Percentiles rank a stretch among this genome's conserved stretches.
Evolutionary conservation across 2,329 filamentous ascomycete species (phyloP).

Genomic region (Penicillium sp.): DNA sequence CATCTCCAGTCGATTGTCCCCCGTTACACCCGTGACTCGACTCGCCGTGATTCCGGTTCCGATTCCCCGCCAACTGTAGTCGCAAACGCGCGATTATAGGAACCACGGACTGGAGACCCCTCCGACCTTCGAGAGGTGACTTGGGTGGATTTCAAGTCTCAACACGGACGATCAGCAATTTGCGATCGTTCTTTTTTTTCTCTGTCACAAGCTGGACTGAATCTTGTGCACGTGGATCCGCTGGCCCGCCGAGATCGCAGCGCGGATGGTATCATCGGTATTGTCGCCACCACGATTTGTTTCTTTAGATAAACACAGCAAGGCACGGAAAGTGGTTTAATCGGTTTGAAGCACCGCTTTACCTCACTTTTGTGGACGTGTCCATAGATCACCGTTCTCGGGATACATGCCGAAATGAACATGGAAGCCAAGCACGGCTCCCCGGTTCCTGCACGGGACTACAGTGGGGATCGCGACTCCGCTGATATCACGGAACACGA

Average conservation of each 20-base stretch:
- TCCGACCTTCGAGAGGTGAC: not conserved
- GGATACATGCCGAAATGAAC: constrained; percentile 36
- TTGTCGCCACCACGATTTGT: constrained; percentile 16
- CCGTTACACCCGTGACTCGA: constrained; percentile 25
- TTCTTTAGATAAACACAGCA: constrained; percentile 15
- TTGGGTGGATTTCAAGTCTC: constrained; percentile 1
- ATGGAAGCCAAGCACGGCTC: constrained; percentile 38
- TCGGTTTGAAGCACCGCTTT: constrained; percentile 1
- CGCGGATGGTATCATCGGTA: constrained; percentile 20
- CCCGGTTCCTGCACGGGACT: constrained; percentile 38
- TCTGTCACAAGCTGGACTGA: not conserved
- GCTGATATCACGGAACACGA: constrained; percentile 39
- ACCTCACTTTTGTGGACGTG: constrained; percentile 3
- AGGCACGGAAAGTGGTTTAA: constrained; percentile 2
- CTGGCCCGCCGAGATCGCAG: constrained; percentile 16
- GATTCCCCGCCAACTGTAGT: constrained; percentile 21
- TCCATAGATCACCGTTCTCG: constrained; percentile 1
- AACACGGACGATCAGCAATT: not conserved
- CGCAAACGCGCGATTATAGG: constrained; percentile 26
- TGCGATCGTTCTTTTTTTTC: constrained; percentile 13
- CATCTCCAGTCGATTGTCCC: constrained; percentile 24
- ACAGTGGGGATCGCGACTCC: constrained; percentile 40
- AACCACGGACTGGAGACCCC: not conserved
- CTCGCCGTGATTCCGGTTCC: constrained; percentile 12
- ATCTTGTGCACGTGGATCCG: constrained; percentile 20